phyloP scores from a whole-genome alignment of 2,329 filamentous ascomycete genomes.

The Neonectria punicea region DNA sequence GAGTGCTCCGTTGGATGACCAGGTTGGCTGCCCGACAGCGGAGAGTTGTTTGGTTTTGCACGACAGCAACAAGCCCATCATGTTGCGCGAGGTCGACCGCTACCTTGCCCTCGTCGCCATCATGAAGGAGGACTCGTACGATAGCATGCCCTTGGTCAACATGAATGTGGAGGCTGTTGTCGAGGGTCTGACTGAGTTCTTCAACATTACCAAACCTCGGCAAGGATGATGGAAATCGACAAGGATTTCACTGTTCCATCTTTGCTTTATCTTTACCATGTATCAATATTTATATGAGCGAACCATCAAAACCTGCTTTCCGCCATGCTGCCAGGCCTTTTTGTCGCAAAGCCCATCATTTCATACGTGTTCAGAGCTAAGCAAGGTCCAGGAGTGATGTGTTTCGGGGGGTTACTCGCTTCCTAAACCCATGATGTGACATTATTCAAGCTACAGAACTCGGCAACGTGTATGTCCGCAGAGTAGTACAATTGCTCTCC shows the following conservation, averaged over 20 bases:
- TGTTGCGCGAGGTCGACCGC: slow-evolving; percentile 75
- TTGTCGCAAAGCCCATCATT: background rate
- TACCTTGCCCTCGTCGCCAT: slow-evolving; percentile 86
- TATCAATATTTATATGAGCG: slow-evolving; percentile 38
- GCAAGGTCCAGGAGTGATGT: background rate
- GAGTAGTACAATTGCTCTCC: slow-evolving; percentile 57
- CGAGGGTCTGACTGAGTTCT: slow-evolving; percentile 81
- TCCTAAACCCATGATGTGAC: too few species aligned
- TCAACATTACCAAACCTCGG: slow-evolving; percentile 74
- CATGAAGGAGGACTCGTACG: slow-evolving; percentile 86
- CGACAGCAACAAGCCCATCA: slow-evolving; percentile 71
- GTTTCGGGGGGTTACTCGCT: background rate
- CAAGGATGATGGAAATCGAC: slow-evolving; percentile 35
- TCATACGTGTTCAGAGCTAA: background rate
- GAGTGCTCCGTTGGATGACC: slow-evolving; percentile 71
- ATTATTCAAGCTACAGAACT: background rate
- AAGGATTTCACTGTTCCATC: slow-evolving; percentile 16
- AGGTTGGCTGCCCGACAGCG: slow-evolving; percentile 72
- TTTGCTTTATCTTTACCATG: slow-evolving; percentile 12
- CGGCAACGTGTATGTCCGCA: slow-evolving; percentile 59
- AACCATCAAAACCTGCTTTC: slow-evolving; percentile 28
- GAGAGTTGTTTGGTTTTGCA: slow-evolving; percentile 76
- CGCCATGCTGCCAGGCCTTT: background rate
- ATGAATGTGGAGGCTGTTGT: slow-evolving; percentile 89
- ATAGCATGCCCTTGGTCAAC: slow-evolving; percentile 85